Percentiles rank a stretch among this genome's conserved stretches.
Conservation (phyloP, 768 basidiomycete species). For the Naganishia friedmannii region DNA sequence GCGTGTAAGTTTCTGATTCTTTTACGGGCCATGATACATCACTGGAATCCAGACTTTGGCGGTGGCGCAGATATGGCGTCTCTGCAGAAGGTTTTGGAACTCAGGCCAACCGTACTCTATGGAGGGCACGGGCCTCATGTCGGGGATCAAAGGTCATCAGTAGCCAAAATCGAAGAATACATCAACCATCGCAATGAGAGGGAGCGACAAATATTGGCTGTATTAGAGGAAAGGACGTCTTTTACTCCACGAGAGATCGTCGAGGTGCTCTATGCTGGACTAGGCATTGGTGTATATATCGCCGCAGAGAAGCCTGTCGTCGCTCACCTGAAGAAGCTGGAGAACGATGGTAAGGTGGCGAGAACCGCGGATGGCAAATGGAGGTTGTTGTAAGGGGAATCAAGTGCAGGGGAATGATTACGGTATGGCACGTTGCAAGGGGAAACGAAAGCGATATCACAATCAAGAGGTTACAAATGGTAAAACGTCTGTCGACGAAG, state of each 20-base stretch:
- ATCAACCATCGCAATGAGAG: conserved; percentile 27
- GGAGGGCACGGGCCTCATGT: conserved; percentile 24
- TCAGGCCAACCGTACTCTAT: background rate
- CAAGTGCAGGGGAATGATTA: too few species aligned
- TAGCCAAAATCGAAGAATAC: conserved; percentile 24
- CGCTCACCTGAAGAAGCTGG: conserved; percentile 22
- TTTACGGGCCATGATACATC: background rate
- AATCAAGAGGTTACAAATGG: background rate
- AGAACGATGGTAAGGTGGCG: conserved; percentile 2
- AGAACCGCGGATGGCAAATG: background rate
- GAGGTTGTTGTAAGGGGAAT: background rate
- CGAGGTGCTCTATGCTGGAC: conserved; percentile 14
- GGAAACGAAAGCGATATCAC: background rate
- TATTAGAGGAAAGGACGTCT: background rate
- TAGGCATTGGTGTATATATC: conserved; percentile 4
- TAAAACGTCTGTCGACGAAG: background rate
- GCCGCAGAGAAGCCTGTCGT: conserved; percentile 24
- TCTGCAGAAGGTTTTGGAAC: background rate
- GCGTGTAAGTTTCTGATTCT: conserved; percentile 14
- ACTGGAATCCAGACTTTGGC: background rate
- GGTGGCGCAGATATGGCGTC: conserved; percentile 16
- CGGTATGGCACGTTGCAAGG: background rate
- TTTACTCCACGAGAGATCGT: conserved; percentile 13
- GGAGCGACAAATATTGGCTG: conserved; percentile 13
- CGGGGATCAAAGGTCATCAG: background rate